phyloP scores from a whole-genome alignment of 2,329 filamentous ascomycete genomes.

The Alternaria hordeiaustralica region DNA sequence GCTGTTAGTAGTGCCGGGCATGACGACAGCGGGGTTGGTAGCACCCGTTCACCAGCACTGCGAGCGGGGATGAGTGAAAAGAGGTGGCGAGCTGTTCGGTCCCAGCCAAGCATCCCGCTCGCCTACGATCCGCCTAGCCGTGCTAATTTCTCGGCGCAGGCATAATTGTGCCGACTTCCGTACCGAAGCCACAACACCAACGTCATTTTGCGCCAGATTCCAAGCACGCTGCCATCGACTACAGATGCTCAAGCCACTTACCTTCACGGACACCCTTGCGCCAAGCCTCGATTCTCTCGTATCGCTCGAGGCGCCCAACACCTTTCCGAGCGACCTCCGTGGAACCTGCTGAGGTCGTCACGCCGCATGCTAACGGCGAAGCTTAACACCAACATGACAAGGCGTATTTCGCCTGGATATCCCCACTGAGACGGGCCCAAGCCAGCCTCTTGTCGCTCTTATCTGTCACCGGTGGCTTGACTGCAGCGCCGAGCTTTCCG shows the following conservation, averaged over 20 bases:
- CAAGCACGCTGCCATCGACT: slow-evolving; percentile 6
- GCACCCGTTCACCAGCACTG: background rate
- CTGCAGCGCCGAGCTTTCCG: slow-evolving; percentile 20
- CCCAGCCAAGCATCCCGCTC: slow-evolving; percentile 14
- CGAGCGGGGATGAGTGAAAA: background rate
- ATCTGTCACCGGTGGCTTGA: slow-evolving; percentile 21
- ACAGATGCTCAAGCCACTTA: slow-evolving; percentile 15
- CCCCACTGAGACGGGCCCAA: slow-evolving; percentile 20
- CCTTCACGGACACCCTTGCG: slow-evolving; percentile 7
- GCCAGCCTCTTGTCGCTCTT: slow-evolving; percentile 28
- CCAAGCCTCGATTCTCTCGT: slow-evolving; percentile 22
- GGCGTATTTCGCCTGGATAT: slow-evolving; percentile 18
- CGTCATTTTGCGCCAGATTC: slow-evolving; percentile 23
- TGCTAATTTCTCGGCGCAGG: slow-evolving; percentile 17
- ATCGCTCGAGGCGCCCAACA: slow-evolving; percentile 2
- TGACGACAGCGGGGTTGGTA: slow-evolving; percentile 7
- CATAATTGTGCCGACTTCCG: slow-evolving; percentile 21
- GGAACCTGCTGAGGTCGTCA: slow-evolving; percentile 16
- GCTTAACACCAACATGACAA: slow-evolving; percentile 26
- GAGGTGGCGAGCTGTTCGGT: slow-evolving; percentile 1
- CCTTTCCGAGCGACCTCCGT: slow-evolving; percentile 3
- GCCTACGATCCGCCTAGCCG: slow-evolving; percentile 29
- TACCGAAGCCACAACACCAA: slow-evolving; percentile 11
- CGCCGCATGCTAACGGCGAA: slow-evolving; percentile 28
- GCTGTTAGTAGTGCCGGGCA: background rate